Base-by-base conservation (phyloP, 2,329 filamentous ascomycete genomes). In the Fusarium temperatum region DNA sequence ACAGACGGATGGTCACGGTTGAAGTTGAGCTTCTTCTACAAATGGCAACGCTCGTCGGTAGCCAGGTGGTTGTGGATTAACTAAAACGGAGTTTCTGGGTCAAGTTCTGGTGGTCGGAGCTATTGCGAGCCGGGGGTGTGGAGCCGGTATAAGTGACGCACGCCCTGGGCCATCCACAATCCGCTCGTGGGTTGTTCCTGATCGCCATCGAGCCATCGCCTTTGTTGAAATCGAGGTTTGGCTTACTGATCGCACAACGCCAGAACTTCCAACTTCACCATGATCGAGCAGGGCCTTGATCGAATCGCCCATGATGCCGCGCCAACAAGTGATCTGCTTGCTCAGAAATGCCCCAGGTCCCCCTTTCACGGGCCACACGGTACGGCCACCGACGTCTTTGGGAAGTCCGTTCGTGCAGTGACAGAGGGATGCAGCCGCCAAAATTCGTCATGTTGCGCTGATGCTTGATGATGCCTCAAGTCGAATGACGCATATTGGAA, bases 151-250 rank as follows among this genome's bases (percentile, higher is more conserved):
- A 55, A 68, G 55, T 66, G 66, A 73, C 61, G 61, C 63, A 65
- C 64, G 41, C 69, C 65, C 72, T 72, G 56, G 32, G 24, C 51
- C 28, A 24, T 38, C 51, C 35, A 54, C 51, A 54, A 54, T 64
- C 61, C 63, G 62, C 60, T 39, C 71, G 65, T 70, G 64, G 64
- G 67, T 74, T 72, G 77, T 79, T 75, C 71, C 70, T 75, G 73
- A 79, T 78, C 66, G 66, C 68, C 71, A 72, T 78, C 68, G 74
- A 72, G 74, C 77, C 75, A 79, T 76, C 67, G 73, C 53, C 63
- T 64, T 70, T 73, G 67, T 67, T 66, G 75, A 68, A 77, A 81
- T 80, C 79, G 79, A 75, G 66, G 42, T 80, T 79, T 78, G 75
- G 79, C 77, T 73, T 70, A 74, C 65, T 72, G 69, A 81, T 80